These are phyloP conservation scores for Phlebiopsis flavidoalba DNA, from an alignment of 768 basidiomycete genomes.

Conservation along the genomic window DNA sequence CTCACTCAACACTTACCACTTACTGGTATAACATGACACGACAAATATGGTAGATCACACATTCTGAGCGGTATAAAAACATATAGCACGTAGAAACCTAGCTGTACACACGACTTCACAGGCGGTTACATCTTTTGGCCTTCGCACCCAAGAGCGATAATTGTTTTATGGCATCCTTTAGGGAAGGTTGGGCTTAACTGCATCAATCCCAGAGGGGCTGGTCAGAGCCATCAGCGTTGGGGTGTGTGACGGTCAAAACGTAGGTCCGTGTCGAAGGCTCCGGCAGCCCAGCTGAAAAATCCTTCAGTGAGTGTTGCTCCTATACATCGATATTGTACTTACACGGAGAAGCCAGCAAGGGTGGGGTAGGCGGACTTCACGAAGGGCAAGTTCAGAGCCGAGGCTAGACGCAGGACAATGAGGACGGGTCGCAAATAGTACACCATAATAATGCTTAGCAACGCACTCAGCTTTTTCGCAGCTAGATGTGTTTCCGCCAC, in stretches of 20 bases:
- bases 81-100: no score
- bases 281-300: slow-evolving; percentile 38
- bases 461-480: slow-evolving; percentile 31
- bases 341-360: slow-evolving; percentile 45
- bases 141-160: no score
- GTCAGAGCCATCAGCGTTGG: slow-evolving; percentile 41
- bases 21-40: no score
- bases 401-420: slow-evolving; percentile 25
- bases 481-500: slow-evolving; percentile 36
- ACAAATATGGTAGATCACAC: no score
- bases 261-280: slow-evolving; percentile 47
- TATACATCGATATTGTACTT: not conserved
- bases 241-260: slow-evolving; percentile 41
- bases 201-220: slow-evolving; percentile 40
- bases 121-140: no score
- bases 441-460: not conserved
- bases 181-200: slow-evolving; percentile 26
- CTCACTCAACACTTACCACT: no score
- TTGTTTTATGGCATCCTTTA: slow-evolving; percentile 8
- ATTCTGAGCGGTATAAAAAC: no score
- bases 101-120: no score
- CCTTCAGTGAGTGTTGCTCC: not conserved
- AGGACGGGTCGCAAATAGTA: not conserved
- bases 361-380: slow-evolving; percentile 38
- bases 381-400: slow-evolving; percentile 37